Base-by-base conservation (phyloP, 345 rosid genomes). In the Garcia nutans region DNA sequence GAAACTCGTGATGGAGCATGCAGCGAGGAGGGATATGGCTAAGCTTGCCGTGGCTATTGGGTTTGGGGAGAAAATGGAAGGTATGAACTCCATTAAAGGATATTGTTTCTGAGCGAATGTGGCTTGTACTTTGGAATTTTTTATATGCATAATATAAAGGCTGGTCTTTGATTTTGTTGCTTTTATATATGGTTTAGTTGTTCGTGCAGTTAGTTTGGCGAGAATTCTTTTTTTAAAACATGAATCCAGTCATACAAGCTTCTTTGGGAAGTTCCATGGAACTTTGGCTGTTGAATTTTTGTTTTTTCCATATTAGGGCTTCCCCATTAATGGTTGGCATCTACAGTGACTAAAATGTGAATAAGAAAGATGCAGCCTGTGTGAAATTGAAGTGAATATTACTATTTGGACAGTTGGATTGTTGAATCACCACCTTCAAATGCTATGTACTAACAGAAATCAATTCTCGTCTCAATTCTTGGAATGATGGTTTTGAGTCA, bases 21-120 rank as follows among this genome's bases (percentile, higher is more conserved):
- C 90, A 1, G 62, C 87, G 7, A 73, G 92, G 68, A 87, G 90
- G 75, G 90, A 89, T 75, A 84, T 89, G 85, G 86, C 90, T 6
- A 89, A 77, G 80, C 81, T 87, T 19, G 90, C 89, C 1, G 71
- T 81, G 42, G 77, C 75, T n/a, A 62, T 86, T 42, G 86, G 83
- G 3, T 86, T 84, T 8, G 86, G 82, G 1, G 84, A 82, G 60
- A 76, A 81, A 76, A 64, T 89, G 73, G 86, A 79, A 87, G 92
- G 90, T 89, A 61, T 33, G 82, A 33, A 24, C 44, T 77, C 23
- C 31, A 66, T 12, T 65, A 33, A 3, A 0, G 6, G 12, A 2
- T 70, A 10, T 17, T 68, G 16, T 49, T 68, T 50, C 10, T 68
- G 71, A 49, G 28, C 58, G 12, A 31, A 33, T 42, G 52, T 20